Evolutionary conservation across 2,329 filamentous ascomycete genomes (phyloP), one percentile per base, ranked within the genome.

Genomic region (Cadophora malorum): DNA sequence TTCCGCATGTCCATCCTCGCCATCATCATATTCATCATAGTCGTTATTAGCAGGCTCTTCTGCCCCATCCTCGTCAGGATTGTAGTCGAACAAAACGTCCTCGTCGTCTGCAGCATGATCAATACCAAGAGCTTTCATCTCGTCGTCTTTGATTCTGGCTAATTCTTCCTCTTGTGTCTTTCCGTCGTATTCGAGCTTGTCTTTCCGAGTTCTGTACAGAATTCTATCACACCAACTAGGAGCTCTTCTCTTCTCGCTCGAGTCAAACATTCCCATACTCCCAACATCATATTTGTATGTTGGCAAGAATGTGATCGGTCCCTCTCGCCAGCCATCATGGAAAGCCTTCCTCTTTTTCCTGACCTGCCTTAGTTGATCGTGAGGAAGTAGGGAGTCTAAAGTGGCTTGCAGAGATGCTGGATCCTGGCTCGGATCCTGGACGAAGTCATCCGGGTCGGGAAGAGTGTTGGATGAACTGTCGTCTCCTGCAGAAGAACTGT

Each of bases 191-290:
- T 83, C 84, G 31, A 90, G 80, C 70, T 86, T 90, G 75, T 96
- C 90, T 58, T 83, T 86, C 50, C 90, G 87, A 1, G 93, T 96
- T 8, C 95, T 86, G 78, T 90, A 99, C 0, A 99, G 80, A 56
- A 99, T 94, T 19, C 96, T 91, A 80, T 99, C 96, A 78, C 96
- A 99, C 95, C 96, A 99, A 77, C 94, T 97, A 2, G 96, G 96
- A 1, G 92, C 91, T 64, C 96, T 87, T 71, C 90, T 90, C 81
- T 99, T 99, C 77, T 98, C 96, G 72, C 94, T 97, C 0, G 94
- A 93, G 80, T 99, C 96, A 77, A 97, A 99, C 35, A 94, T 86
- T 1, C 92, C 92, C 38, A 97, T 88, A 35, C 91, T 97, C n/a
- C 96, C 96, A 33, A 97, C 85, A 75, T 99, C 96, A 74, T 99